Base-by-base conservation (phyloP, 2,329 filamentous ascomycete genomes). In the Colletotrichum eremochloae region DNA sequence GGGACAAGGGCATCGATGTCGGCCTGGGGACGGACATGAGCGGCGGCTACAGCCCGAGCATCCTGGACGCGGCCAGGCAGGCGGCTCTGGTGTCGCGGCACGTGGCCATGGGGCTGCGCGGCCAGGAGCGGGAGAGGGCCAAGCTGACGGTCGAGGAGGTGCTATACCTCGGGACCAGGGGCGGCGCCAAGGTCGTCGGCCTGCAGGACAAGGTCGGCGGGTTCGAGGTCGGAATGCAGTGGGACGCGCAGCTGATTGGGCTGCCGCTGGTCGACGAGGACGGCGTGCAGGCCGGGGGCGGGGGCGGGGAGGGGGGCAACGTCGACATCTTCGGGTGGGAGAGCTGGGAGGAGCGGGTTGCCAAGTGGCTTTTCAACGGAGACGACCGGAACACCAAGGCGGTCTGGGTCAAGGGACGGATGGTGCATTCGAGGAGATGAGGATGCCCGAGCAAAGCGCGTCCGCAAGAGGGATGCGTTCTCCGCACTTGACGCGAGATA, bases 241-340 rank as follows among this genome's bases (percentile, higher is more conserved):
- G 92, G 90, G 96, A 99, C 86, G 95, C 93, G 71, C 94, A 98
- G 85, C 86, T 97, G 76, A 86, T 99, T 67, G 85, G 87, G 12
- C 81, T 98, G 33, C 88, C 87, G 1, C 63, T 77, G 5, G 86
- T 90, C 1, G 82, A 83, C 1, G 82, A 82, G 6, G 81, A 84
- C 3, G 85, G 85, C 0, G 82, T 83, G 1, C 72, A 58, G 5
- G 76, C 75, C 1, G 84, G 87, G 3, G 76, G 75, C 1, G 84
- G 87, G 3, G 82, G 75, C 1, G 84, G 87, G 4, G 82, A 83
- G 1, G 91, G 92, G 0, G 55, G 55, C 55, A 90, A 91, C 58
- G 94, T 98, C 0, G 95, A 98, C 81, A 81, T 98, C 0, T 99
- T 98, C 84, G 95, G 95, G 1, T 94, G 92, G 89, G 96, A 98